These are phyloP conservation scores for Aspergillus niger DNA, from an alignment of 2,329 filamentous ascomycete species.

Conservation along the genomic window DNA sequence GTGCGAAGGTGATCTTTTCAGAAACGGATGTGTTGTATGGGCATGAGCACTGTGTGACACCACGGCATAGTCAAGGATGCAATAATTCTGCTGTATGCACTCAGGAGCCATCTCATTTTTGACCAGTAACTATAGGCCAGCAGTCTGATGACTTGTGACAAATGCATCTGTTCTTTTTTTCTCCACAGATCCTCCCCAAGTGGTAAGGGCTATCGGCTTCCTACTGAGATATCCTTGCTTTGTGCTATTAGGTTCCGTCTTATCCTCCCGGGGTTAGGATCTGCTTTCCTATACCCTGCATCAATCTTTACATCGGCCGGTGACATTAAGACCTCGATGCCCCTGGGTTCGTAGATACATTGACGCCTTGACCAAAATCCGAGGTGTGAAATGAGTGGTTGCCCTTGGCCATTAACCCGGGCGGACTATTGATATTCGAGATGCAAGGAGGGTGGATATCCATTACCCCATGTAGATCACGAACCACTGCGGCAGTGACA, in stretches of 20 bases:
- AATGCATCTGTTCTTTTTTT: too few relatives aligned
- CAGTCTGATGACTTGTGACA: not conserved
- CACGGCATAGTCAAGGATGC: too few relatives aligned
- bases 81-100: not conserved
- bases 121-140: not conserved
- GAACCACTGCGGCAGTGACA: slow-evolving; percentile 33
- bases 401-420: slow-evolving; percentile 2
- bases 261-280: slow-evolving; percentile 23
- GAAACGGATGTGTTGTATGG: not conserved
- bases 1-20: not conserved
- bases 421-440: slow-evolving; percentile 30
- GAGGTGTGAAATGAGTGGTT: not conserved
- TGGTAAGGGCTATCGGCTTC: slow-evolving; percentile 16
- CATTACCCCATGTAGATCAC: too few relatives aligned
- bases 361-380: not conserved
- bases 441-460: slow-evolving; percentile 42
- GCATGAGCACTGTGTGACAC: not conserved
- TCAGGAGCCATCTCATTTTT: not conserved
- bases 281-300: slow-evolving; percentile 16
- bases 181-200: slow-evolving; percentile 22
- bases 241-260: slow-evolving; percentile 27
- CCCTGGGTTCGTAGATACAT: not conserved
- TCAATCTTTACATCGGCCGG: slow-evolving; percentile 21
- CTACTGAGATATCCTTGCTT: slow-evolving; percentile 34
- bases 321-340: slow-evolving; percentile 4